These are phyloP conservation scores for Candida sithepensis DNA, from an alignment of 805 yeast species.

Conservation along the genomic window DNA sequence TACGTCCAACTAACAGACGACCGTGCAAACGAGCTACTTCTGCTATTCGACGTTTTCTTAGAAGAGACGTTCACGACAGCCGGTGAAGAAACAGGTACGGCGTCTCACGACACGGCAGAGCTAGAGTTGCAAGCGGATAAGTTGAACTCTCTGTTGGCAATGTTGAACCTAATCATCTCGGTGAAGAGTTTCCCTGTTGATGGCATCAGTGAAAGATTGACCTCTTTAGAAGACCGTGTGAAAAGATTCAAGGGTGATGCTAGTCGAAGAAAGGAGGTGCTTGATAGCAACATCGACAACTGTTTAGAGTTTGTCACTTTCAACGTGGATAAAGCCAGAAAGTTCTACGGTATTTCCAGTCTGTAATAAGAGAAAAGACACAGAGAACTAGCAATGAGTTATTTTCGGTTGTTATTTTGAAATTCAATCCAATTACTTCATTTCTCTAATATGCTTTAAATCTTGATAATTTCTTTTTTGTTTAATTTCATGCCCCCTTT, in stretches of 20 bases:
- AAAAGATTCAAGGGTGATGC: neutral
- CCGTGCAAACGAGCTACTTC: constrained; percentile 41
- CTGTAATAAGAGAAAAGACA: too few relatives aligned
- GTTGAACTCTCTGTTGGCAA: constrained; percentile 48
- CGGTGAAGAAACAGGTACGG: constrained; percentile 2
- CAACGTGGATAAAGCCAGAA: constrained; percentile 19
- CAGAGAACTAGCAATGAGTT: too few relatives aligned
- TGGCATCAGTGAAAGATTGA: neutral
- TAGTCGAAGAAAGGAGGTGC: neutral
- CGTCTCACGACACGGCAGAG: neutral
- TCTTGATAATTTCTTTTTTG: neutral
- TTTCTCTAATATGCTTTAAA: too few relatives aligned
- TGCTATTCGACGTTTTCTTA: constrained; percentile 37
- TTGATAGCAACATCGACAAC: constrained; percentile 1
- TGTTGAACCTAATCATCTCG: constrained; percentile 46
- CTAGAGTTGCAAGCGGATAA: constrained; percentile 19
- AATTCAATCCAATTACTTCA: too few relatives aligned
- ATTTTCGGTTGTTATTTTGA: too few relatives aligned
- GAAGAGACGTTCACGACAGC: constrained; percentile 31
- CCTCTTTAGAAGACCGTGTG: neutral
- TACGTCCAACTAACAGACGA: constrained; percentile 41
- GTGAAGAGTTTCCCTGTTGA: constrained; percentile 11
- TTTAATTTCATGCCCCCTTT: neutral
- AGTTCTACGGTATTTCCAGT: constrained; percentile 10
- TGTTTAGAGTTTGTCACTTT: constrained; percentile 15